Evolutionary conservation across 2,329 filamentous ascomycete species (phyloP).

Genomic region (Xylaria sp.): DNA sequence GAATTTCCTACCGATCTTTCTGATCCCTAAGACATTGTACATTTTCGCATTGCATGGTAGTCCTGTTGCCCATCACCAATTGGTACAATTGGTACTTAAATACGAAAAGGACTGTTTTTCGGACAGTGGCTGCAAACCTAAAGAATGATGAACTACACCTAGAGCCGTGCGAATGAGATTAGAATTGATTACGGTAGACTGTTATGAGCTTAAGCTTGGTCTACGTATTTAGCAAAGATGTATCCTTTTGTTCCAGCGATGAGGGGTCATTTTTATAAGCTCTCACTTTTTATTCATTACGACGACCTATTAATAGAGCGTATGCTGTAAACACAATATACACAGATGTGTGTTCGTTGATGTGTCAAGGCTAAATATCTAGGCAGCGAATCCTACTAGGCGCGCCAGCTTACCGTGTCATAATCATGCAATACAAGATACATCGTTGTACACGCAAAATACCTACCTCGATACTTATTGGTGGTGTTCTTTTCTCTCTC

Average conservation of each 20-base stretch:
- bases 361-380: not conserved
- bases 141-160: not conserved
- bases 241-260: not conserved
- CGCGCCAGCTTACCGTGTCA: not conserved
- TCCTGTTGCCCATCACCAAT: not conserved
- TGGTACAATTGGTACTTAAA: not conserved
- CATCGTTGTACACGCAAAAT: too few species aligned
- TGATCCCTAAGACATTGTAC: constrained; percentile 8
- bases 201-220: too few species aligned
- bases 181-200: not conserved
- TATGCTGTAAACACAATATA: too few species aligned
- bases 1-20: constrained; percentile 19
- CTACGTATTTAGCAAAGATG: not conserved
- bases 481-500: not conserved
- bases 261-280: not conserved
- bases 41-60: constrained; percentile 4
- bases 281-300: too few species aligned
- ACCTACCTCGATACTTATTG: too few species aligned
- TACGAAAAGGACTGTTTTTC: not conserved
- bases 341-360: too few species aligned
- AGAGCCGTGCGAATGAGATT: not conserved
- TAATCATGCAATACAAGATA: too few species aligned
- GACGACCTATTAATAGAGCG: too few species aligned
- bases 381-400: not conserved
- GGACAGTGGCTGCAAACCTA: not conserved